These are phyloP conservation scores for Globisporangium radiosum DNA, from an alignment of 352 stramenopile species.

Conservation along the genomic window DNA sequence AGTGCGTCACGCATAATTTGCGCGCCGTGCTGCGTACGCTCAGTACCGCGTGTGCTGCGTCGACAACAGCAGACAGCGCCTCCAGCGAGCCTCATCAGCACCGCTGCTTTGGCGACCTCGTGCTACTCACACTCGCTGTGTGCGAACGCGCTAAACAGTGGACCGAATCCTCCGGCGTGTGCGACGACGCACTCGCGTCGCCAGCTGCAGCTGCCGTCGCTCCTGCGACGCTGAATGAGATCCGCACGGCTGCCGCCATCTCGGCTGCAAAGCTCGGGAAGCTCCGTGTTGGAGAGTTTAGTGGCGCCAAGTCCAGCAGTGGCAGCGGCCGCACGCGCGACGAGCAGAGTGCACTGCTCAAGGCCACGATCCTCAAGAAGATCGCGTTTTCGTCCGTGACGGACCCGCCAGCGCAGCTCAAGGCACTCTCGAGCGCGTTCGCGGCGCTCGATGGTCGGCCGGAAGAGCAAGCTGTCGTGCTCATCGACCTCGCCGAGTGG, in stretches of 20 bases:
- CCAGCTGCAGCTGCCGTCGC: conserved; percentile 11
- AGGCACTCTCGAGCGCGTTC: conserved; percentile 45
- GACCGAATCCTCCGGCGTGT: conserved; percentile 31
- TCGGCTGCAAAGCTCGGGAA: conserved; percentile 53
- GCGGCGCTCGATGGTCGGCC: conserved; percentile 43
- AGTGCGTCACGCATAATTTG: conserved; percentile 18
- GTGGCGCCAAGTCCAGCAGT: conserved; percentile 3
- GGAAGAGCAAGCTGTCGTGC: conserved; percentile 55
- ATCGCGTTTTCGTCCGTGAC: conserved; percentile 61
- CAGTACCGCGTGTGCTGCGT: background rate
- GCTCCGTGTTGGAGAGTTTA: conserved; percentile 4
- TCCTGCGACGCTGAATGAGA: conserved; percentile 32
- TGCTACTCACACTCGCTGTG: conserved; percentile 41
- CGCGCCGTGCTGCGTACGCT: conserved; percentile 20
- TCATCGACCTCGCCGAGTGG: conserved; percentile 86
- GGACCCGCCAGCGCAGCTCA: conserved; percentile 49
- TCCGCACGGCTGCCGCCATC: conserved; percentile 45
- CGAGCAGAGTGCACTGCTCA: conserved; percentile 32
- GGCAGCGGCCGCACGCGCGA: conserved; percentile 22
- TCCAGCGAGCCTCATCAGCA: conserved; percentile 6
- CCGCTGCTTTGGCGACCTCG: conserved; percentile 39
- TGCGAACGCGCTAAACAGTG: conserved; percentile 46
- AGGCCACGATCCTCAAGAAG: conserved; percentile 58
- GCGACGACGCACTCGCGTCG: conserved; percentile 23
- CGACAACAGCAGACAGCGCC: background rate